A percentile compares a stretch with the other conserved stretches of the same genome.
Conservation (phyloP, 345 rosid species). For the Eucalyptus polybractea region DNA sequence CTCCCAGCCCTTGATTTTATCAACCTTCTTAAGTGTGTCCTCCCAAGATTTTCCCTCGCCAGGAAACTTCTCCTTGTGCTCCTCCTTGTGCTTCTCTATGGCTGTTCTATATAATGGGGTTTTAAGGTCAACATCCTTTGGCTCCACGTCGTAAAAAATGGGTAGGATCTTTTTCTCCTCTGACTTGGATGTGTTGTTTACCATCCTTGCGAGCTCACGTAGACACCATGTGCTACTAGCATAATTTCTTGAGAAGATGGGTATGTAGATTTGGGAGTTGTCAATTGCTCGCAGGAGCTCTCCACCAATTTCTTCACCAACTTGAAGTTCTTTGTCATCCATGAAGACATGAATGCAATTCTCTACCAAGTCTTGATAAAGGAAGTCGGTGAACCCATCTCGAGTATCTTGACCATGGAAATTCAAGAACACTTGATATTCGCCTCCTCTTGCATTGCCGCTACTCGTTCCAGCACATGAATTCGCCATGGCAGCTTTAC, state of each 20-base stretch:
- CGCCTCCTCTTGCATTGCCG: accelerated
- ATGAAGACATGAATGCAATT: too few species aligned
- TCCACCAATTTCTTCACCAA: accelerated
- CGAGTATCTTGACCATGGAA: accelerated
- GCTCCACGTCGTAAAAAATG: accelerated
- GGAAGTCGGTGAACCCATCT: too few species aligned
- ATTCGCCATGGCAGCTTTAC: accelerated
- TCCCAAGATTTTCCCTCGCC: accelerated
- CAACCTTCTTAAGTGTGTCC: accelerated
- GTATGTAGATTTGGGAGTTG: too few species aligned
- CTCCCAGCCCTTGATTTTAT: accelerated
- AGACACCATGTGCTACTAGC: accelerated
- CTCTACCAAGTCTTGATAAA: accelerated
- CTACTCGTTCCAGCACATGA: accelerated
- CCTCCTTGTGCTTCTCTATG: accelerated
- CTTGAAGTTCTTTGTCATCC: accelerated
- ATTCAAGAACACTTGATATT: too few species aligned
- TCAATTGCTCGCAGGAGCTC: too few species aligned
- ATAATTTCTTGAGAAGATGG: too few species aligned
- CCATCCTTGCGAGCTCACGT: accelerated
- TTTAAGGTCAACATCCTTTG: too few species aligned
- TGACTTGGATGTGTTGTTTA: accelerated
- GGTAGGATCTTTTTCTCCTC: accelerated
- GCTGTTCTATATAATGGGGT: accelerated
- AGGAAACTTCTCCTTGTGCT: too few species aligned